Base-by-base conservation (phyloP, 2,329 filamentous ascomycete species). In the Pseudogymnoascus destructans region DNA sequence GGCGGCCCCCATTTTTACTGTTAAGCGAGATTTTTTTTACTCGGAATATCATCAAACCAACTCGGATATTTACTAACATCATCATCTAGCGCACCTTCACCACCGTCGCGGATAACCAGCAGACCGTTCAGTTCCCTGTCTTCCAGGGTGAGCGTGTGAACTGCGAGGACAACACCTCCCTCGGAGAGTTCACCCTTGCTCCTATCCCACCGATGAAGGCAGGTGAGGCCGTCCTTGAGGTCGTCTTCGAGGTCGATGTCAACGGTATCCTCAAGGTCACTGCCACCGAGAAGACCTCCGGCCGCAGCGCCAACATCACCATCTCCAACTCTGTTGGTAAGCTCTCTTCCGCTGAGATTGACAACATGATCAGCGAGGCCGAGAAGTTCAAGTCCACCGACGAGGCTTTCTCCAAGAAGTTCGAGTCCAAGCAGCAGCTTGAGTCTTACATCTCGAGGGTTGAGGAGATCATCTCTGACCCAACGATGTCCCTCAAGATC, bases 201-300 rank as follows among this genome's bases (percentile, higher is more conserved):
- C 93, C 92, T 49, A 85, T 85, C 64, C 81, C 92, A 80, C 75
- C 91, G 79, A 85, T 96, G 89, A 86, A 85, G 70, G 92, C 93
- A 70, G 92, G 93, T 73, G 93, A 98, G 73, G 88, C 93, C 67
- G 91, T 95, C 65, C 87, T 98, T 49, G 93, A 98, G 78, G 88
- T 92, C 67, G 90, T 97, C 74, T 97, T 98, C 77, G 93, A 98
- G 79, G 93, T 98, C 71, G 93, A 98, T 68, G 93, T 96, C 82
- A 98, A 98, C 81, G 93, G 93, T 86, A 95, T 96, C 74, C 86
- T 98, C 66, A 98, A 98, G 85, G 93, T 97, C 70, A 97, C 92
- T 63, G 93, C 93, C 66, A 96, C 92, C 54, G 93, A 98, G 84
- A 98, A 98, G 85, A 92, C 89, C 67, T 95, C 93, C 32, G 93